A percentile compares a stretch with the other conserved stretches of the same genome.
Evolutionary conservation across 2,329 filamentous ascomycete species (phyloP).

Genomic region (Ascochyta clinopodiicola): DNA sequence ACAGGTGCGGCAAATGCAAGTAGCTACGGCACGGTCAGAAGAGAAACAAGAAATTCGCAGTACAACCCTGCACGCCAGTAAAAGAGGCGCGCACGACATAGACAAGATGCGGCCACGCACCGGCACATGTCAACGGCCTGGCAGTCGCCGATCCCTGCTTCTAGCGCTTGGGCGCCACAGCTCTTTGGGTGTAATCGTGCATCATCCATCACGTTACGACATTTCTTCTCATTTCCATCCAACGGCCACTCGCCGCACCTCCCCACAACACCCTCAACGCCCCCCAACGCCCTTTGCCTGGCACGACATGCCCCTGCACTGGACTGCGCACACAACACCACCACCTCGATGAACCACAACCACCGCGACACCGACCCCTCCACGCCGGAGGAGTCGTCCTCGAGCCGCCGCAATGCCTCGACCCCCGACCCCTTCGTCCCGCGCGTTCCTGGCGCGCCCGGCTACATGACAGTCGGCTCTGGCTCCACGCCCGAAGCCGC

Average conservation of each 20-base stretch:
- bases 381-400: constrained; percentile 34
- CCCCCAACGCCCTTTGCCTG: constrained; percentile 10
- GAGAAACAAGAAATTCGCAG: not conserved
- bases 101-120: not conserved
- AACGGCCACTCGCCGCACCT: constrained; percentile 18
- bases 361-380: constrained; percentile 29
- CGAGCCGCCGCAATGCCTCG: constrained; percentile 33
- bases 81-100: not conserved
- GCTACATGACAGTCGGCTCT: constrained; percentile 87
- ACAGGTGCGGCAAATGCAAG: not conserved
- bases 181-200: not conserved
- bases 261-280: constrained; percentile 11
- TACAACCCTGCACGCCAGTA: not conserved
- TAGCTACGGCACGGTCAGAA: not conserved
- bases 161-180: constrained; percentile 15
- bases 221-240: constrained; percentile 15
- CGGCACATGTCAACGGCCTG: constrained; percentile 15
- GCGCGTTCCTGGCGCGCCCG: constrained; percentile 54
- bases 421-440: constrained; percentile 34
- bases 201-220: constrained; percentile 29
- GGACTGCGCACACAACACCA: constrained; percentile 22
- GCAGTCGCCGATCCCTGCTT: constrained; percentile 11
- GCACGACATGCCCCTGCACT: constrained; percentile 41
- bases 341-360: constrained; percentile 39
- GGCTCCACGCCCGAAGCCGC: constrained; percentile 84